Evolutionary conservation across 2,329 filamentous ascomycete species (phyloP), one percentile per base, ranked within the genome.

Genomic region (Hypoxylon sp.): DNA sequence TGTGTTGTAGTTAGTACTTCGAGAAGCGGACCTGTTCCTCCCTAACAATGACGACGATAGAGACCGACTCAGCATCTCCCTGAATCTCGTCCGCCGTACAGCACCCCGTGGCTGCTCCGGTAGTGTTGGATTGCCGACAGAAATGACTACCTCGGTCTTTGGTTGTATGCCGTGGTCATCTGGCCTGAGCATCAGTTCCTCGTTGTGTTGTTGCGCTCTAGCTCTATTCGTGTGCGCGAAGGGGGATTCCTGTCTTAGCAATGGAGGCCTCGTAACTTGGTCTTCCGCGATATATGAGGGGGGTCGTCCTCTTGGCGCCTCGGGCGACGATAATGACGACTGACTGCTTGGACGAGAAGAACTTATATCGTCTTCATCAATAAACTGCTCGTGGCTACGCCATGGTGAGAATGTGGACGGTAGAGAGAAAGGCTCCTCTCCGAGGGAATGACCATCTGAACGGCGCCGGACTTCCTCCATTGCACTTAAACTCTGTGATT

Each of bases 331-430:
- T 42, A 54, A 58, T 33, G 59, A 48, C 14, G 53, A 11, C 26
- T 50, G 62, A 42, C 42, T 17, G n/a, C 33, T 48, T 31, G 58
- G 22, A 22, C 48, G 50, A 39, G 44, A 22, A 17, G 39, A 37
- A 11, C 46, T 31, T 46, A 33, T 42, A 35, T 60, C 55, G 13
- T 55, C 35, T 33, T 67, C 44, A 24, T 31, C 54, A 17, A 61
- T 39, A 8, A 42, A 37, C 14, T 61, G 29, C 5, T 65, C 59
- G 13, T 59, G 51, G 24, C 35, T 39, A 22, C 37, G 39, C 72
- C 73, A 75, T 24, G 72, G 68, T 19, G 74, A 73, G 59, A 72
- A 77, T n/a, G 68, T 73, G 1, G 74, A 75, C 8, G 74, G 74
- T 31, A 74, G 53, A 17, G 63, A 31, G 44, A 61, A 68, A 29